Percentiles rank a stretch among this genome's conserved stretches.
Evolutionary conservation across 2,329 filamentous ascomycete species (phyloP).

Genomic region (Beauveria bassiana): DNA sequence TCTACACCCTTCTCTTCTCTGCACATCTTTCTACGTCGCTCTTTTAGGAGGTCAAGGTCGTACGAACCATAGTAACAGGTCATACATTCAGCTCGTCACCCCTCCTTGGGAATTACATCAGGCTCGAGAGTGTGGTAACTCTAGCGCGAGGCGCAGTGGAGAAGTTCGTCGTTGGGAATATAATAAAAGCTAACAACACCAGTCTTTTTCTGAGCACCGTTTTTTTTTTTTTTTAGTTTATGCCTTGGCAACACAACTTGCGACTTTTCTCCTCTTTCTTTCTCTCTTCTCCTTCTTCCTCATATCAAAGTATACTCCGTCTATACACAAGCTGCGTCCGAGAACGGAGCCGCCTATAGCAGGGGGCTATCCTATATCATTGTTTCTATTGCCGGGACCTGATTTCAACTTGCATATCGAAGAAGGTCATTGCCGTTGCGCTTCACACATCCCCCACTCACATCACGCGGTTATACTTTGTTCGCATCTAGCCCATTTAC

Average conservation of each 20-base stretch:
- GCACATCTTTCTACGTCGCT: neutral
- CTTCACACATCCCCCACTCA: neutral
- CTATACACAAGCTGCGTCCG: neutral
- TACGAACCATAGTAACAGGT: neutral
- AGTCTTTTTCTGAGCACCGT: neutral
- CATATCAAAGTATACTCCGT: neutral
- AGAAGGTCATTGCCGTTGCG: neutral
- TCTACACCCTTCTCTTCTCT: neutral
- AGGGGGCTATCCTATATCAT: neutral
- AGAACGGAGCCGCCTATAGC: neutral
- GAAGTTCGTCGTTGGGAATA: neutral
- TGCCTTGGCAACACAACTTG: neutral
- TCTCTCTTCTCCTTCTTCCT: neutral
- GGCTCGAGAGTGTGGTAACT: neutral
- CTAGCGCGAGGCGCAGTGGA: neutral
- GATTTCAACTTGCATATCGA: neutral
- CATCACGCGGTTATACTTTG: neutral
- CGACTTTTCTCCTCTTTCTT: neutral
- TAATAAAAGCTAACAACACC: constrained; percentile 1
- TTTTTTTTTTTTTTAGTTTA: neutral
- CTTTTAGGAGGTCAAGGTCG: neutral
- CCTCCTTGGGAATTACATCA: neutral
- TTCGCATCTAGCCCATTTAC: neutral
- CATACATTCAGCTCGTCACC: neutral
- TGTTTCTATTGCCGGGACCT: neutral